Evolutionary conservation across 2,329 filamentous ascomycete species (phyloP), one percentile per base, ranked within the genome.

Genomic region (Ceratocystis papillata): DNA sequence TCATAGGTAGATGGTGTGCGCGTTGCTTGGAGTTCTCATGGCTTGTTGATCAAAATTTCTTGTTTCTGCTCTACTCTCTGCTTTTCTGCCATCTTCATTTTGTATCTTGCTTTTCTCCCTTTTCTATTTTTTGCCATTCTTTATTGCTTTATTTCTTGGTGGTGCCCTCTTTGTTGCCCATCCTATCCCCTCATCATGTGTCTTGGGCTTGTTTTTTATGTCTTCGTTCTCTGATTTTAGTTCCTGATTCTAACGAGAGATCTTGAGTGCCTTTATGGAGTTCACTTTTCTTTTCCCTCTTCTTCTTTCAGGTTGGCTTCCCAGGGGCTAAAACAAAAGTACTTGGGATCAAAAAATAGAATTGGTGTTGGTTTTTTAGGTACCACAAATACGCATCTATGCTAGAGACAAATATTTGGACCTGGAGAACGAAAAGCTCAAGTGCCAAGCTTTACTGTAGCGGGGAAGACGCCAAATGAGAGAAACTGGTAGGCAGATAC

Each of bases 51-150:
- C 64, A 67, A 61, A 69, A 65, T 62, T 41, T 69, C 67, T 69
- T 70, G 67, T 70, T 66, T 70, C 67, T 57, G 46, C 46, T 68
- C 71, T 72, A 41, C 37, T 69, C 70, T 70, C 72, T 71, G 72
- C 70, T 70, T 70, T 69, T 70, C 71, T 72, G 72, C 71, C 72
- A 70, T 70, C 69, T 69, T 70, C 68, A 64, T 67, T 67, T 70
- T 71, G 68, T 70, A 45, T 65, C 64, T 65, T 69, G 65, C 67
- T 68, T 67, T 67, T 69, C 68, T 67, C 69, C 63, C 69, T 62
- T 64, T 68, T 65, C 70, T 69, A 67, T 71, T 67, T 69, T 67
- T 66, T 71, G 68, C 30, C 55, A n/a, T 59, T 59, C 48, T 59
- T 37, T 59, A 59, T 59, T 33, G 55, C 30, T 59, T 37, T 33